Evolutionary conservation across 176 grass and related monocot species (phyloP), one percentile per base, ranked within the genome.

Genomic region (Canna indica): DNA sequence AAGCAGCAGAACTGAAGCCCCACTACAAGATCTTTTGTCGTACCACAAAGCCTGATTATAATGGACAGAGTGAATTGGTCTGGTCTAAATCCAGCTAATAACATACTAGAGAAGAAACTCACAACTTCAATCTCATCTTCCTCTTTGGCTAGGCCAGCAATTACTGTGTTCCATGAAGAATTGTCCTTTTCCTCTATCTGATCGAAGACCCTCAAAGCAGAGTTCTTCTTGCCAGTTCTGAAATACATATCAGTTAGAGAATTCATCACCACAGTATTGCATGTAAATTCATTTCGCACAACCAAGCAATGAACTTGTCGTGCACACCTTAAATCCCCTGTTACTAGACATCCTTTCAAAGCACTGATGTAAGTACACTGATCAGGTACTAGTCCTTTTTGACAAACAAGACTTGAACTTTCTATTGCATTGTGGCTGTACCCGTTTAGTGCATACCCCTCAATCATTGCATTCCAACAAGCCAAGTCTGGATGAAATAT

Each of bases 121-220:
- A 77, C 35, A 60, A 35, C 80, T 36, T 67, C 70, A 15, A 0
- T 81, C 17, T 67, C 77, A 11, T 78, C 77, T 22, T 78, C 80
- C 50, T 71, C 83, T 71, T 73, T 59, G 12, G 53, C 24, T 1
- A 81, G 79, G 25, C 77, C 35, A 1, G 77, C 85, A 59, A 85
- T 75, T 53, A 80, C 7, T 1, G 83, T 85, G 22, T 90, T 90
- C 87, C 87, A 90, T 30, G 87, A 90, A 72, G 85, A 47, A 0
- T 67, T 58, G 73, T 85, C 83, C 44, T 85, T 90, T 0, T 47
- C 31, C 10, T 0, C 30, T 68, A 85, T 85, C 58, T 53, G 80
- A 29, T n/a, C 9, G 29, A 83, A 85, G 52, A 69, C 34, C 7
- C 22, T 75, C 53, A 78, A n/a, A 6, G 80, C 87, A 44, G 2